These are phyloP conservation scores for Colletotrichum limetticola DNA, from an alignment of 2,329 filamentous ascomycete genomes.

Conservation along the genomic window DNA sequence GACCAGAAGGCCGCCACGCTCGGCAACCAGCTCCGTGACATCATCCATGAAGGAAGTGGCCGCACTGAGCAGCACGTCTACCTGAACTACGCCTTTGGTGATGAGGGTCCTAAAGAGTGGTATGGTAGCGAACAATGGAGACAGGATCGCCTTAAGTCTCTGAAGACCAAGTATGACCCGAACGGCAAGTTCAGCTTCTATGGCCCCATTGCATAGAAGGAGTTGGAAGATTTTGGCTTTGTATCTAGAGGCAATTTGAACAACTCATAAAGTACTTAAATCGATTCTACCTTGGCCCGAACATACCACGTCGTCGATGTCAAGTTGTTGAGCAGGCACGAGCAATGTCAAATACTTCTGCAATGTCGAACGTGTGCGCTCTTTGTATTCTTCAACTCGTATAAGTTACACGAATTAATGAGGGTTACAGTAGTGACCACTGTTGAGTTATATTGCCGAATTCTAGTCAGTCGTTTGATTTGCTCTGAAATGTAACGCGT, in stretches of 20 bases:
- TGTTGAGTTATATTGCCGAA: too few species aligned
- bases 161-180: conserved; percentile 63
- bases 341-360: too few species aligned
- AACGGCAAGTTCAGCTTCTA: conserved; percentile 56
- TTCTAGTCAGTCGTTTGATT: too few species aligned
- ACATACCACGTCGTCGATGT: background rate
- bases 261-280: background rate
- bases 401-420: too few species aligned
- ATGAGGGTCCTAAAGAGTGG: conserved; percentile 51
- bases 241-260: background rate
- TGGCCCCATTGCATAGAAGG: conserved; percentile 45
- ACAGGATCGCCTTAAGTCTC: conserved; percentile 51
- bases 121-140: conserved; percentile 64
- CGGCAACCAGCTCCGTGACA: conserved; percentile 50
- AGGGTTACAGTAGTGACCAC: too few species aligned
- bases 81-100: conserved; percentile 63
- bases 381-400: too few species aligned
- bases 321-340: too few species aligned
- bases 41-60: conserved; percentile 48
- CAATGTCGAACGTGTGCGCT: too few species aligned
- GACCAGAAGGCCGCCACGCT: conserved; percentile 47
- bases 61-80: conserved; percentile 50
- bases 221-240: background rate
- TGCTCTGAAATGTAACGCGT: too few species aligned
- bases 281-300: background rate